A percentile compares a stretch with the other conserved stretches of the same genome.
These are phyloP conservation scores for Hordeum vulgare DNA, from an alignment of 176 grass and related monocot genomes.

Conservation along the genomic window DNA sequence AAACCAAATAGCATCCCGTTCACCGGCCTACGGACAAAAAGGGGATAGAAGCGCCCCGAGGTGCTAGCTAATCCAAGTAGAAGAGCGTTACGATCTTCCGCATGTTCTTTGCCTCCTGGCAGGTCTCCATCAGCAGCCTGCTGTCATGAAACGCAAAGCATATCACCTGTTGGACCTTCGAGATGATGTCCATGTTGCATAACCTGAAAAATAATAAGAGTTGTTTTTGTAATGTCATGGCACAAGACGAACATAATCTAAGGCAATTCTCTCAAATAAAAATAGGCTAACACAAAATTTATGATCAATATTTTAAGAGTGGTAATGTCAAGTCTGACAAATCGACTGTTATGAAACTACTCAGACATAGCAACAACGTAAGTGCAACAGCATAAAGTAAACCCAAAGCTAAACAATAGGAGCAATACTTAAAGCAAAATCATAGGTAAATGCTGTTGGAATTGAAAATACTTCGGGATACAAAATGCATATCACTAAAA, in stretches of 20 bases:
- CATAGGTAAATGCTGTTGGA: background rate
- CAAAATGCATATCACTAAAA: background rate
- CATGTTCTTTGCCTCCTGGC: constrained; percentile 92
- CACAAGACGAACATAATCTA: background rate
- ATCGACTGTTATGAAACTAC: background rate
- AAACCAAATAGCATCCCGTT: constrained; percentile 7
- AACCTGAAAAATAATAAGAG: constrained; percentile 53
- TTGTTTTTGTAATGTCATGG: background rate
- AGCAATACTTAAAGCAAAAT: background rate
- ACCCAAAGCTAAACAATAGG: background rate
- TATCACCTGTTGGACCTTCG: constrained; percentile 91
- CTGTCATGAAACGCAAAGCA: constrained; percentile 97
- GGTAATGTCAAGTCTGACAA: background rate
- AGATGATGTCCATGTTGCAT: constrained; percentile 99
- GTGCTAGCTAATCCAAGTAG: constrained; percentile 77
- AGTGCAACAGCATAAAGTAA: background rate
- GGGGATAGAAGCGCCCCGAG: background rate
- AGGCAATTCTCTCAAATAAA: background rate
- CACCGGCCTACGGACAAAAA: constrained; percentile 40
- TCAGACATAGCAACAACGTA: background rate
- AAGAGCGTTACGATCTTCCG: constrained; percentile 97
- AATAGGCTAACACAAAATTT: background rate
- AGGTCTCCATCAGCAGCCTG: constrained; percentile 95
- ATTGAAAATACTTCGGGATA: background rate
- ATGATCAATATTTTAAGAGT: background rate